Percentiles rank a stretch among this genome's conserved stretches.
phyloP scores from a whole-genome alignment of 2,329 filamentous ascomycete genomes.

The Monosporascus sp. region DNA sequence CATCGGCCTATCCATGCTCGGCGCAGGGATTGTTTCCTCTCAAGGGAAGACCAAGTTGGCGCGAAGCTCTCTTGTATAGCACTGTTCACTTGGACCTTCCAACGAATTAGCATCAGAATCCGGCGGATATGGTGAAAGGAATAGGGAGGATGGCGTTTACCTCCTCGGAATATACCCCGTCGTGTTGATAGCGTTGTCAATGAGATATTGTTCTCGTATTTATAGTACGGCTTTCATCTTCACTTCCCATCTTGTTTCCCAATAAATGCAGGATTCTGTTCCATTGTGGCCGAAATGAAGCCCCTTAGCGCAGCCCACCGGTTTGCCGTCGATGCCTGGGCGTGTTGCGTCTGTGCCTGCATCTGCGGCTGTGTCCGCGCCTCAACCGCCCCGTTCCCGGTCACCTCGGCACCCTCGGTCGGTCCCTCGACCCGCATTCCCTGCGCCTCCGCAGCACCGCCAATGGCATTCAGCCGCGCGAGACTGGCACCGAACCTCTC shows the following conservation, averaged over 20 bases:
- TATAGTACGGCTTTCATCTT: slow-evolving; percentile 4
- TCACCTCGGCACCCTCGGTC: not conserved
- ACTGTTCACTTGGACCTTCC: not conserved
- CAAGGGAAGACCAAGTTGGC: not conserved
- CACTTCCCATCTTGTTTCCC: slow-evolving; percentile 18
- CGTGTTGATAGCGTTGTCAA: not conserved
- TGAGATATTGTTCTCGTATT: not conserved
- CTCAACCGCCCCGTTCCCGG: not conserved
- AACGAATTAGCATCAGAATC: not conserved
- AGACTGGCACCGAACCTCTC: slow-evolving; percentile 80
- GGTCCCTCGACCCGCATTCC: slow-evolving; percentile 11
- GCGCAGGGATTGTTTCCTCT: not conserved
- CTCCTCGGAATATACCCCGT: not conserved
- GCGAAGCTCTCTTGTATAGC: not conserved
- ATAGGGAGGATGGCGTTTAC: not conserved
- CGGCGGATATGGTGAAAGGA: not conserved
- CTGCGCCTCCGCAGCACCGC: slow-evolving; percentile 13
- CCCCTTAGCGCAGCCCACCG: slow-evolving; percentile 77
- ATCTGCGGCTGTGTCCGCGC: slow-evolving; percentile 9
- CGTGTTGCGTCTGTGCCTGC: slow-evolving; percentile 7
- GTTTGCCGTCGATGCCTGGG: slow-evolving; percentile 41
- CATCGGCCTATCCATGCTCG: slow-evolving; percentile 1
- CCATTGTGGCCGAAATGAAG: slow-evolving; percentile 84
- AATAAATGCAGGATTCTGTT: slow-evolving; percentile 76
- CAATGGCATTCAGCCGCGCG: slow-evolving; percentile 60